Base-by-base conservation (phyloP, 2,329 filamentous ascomycete species). In the Pleoardoris graminearum region DNA sequence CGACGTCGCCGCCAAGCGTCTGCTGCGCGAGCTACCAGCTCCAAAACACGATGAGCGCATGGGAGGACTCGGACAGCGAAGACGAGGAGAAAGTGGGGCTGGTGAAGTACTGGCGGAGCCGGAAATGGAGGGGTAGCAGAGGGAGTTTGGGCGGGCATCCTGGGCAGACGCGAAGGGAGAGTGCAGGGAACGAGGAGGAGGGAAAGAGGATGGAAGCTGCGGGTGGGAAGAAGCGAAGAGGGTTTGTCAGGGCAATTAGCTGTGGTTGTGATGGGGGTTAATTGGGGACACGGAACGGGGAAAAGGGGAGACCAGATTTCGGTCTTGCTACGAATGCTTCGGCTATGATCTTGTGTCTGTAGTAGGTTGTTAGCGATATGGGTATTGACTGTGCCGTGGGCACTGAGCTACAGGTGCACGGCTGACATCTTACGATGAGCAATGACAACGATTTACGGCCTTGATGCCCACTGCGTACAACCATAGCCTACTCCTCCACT, bases 41-140 rank as follows among this genome's bases (percentile, higher is more conserved):
- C 17, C 68, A 70, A 17, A 67, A 68, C 43, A 63, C 63, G 4
- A 66, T 54, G 3, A 69, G 65, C n/a, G 70, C 67, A 32, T 73
- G 70, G 70, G 70, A 73, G 23, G 68, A 71, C 41, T 71, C 66
- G 61, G 69, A 72, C 43, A 68, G 63, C n/a, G 68, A 71, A 16
- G 58, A 58, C 1, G 66, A 57, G n/a, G 66, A 69, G 45, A 69
- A 67, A 42, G 60, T 60, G 0, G 62, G 69, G 7, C 52, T 72
- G 8, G 59, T 69, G 14, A 58, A 61, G 16, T 68, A 63, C 30
- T 65, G 66, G 66, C 59, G 51, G 19, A 55, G 52, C 3, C 37
- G 50, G 33, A 58, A 46, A 47, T 62, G 59, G 59, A 51, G 53
- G 39, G 52, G 59, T 1, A 62, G 59, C 43, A 23, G 54, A 25